Percentiles rank a stretch among this genome's conserved stretches.
Conservation (phyloP, 2,329 filamentous ascomycete species). For the Trichophyton verrucosum region DNA sequence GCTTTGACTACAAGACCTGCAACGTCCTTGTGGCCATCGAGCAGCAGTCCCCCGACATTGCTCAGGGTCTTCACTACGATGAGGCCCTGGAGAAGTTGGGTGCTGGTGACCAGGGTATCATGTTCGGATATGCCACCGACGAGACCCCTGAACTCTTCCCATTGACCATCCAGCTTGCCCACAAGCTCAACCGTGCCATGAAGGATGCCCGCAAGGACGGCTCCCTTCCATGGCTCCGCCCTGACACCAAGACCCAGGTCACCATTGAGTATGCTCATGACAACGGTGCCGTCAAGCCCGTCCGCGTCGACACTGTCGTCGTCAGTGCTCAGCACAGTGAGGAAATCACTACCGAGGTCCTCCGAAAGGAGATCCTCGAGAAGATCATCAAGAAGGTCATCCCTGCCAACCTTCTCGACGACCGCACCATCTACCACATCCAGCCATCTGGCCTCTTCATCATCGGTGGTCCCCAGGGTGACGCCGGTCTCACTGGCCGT, state of each 20-base stretch:
- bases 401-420: conserved; percentile 80
- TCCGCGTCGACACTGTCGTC: conserved; percentile 91
- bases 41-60: conserved; percentile 97
- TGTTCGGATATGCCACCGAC: conserved; percentile 99
- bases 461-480: conserved; percentile 97
- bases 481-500: conserved; percentile 93
- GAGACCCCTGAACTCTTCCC: conserved; percentile 97
- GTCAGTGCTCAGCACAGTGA: conserved; percentile 89
- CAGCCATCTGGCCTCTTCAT: conserved; percentile 98
- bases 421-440: conserved; percentile 93
- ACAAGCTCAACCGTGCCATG: conserved; percentile 97
- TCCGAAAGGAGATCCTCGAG: conserved; percentile 89
- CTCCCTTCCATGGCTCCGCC: conserved; percentile 81
- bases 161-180: conserved; percentile 81
- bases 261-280: conserved; percentile 98
- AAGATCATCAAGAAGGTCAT: conserved; percentile 96
- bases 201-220: conserved; percentile 77
- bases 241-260: conserved; percentile 99
- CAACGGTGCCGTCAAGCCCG: conserved; percentile 78
- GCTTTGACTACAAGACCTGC: conserved; percentile 99
- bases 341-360: conserved; percentile 76
- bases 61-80: conserved; percentile 97
- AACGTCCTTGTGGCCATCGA: conserved; percentile 98
- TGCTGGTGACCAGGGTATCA: conserved; percentile 99
- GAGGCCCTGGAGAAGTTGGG: conserved; percentile 94